phyloP scores from a whole-genome alignment of 805 yeast species.

The Wickerhamiella parazyma region DNA sequence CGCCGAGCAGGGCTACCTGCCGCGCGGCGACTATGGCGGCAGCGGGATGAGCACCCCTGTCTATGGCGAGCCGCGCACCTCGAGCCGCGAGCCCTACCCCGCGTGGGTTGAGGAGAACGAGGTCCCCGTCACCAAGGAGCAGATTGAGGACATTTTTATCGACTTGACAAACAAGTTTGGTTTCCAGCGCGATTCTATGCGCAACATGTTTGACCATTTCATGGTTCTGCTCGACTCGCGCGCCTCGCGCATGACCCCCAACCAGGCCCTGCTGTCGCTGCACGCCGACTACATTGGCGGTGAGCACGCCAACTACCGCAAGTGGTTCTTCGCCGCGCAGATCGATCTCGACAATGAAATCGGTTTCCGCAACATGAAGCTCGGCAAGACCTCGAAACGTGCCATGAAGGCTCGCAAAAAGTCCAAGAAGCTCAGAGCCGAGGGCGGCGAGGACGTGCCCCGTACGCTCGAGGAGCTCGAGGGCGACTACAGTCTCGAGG shows the following conservation, averaged over 20 bases:
- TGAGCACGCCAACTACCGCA: constrained; percentile 67
- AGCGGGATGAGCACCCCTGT: constrained; percentile 93
- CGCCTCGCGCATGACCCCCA: constrained; percentile 62
- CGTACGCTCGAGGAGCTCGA: constrained; percentile 53
- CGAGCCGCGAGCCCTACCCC: constrained; percentile 84
- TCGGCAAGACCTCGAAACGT: constrained; percentile 33
- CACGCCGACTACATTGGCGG: constrained; percentile 94
- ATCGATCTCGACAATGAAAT: constrained; percentile 59
- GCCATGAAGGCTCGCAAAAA: constrained; percentile 36
- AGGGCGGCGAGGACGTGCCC: constrained; percentile 41
- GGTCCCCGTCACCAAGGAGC: constrained; percentile 59
- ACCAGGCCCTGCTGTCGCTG: constrained; percentile 54
- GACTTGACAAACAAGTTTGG: constrained; percentile 57
- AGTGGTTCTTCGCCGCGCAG: constrained; percentile 87
- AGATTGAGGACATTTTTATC: constrained; percentile 47
- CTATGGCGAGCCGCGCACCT: constrained; percentile 40
- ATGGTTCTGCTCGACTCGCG: constrained; percentile 77
- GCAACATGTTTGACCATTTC: constrained; percentile 70
- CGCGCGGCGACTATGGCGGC: constrained; percentile 23
- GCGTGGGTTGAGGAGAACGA: constrained; percentile 96
- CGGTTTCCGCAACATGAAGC: constrained; percentile 43
- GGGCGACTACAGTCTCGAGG: constrained; percentile 52
- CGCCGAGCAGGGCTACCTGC: constrained; percentile 25
- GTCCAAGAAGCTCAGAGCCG: constrained; percentile 30
- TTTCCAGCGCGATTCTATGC: constrained; percentile 65